Evolutionary conservation across 352 stramenopile species (phyloP), one percentile per base, ranked within the genome.

Genomic region (Phytophthora crassamura): DNA sequence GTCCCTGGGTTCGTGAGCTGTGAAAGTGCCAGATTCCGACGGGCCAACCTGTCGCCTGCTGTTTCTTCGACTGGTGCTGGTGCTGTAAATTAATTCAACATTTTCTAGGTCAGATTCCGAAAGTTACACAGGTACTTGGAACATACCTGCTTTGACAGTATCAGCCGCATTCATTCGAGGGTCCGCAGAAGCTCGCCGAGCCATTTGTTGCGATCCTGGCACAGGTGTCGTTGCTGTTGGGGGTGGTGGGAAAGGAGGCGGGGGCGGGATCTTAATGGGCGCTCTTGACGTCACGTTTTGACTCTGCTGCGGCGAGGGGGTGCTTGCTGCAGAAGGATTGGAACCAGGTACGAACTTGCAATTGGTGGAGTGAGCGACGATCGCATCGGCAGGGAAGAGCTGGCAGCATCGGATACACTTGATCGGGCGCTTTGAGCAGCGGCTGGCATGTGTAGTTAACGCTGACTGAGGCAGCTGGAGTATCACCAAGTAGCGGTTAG

Each of bases 341-440:
- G 33, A 34, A 12, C 32, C 38, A 10, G 74, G 72, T 2, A 83
- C 68, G 30, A 78, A 86, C 38, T 87, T 91, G 71, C 86, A 94
- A 36, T 62, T 86, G 0, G 78, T 91, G 7, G 82, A 90, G 54
- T 94, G 86, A 2, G 78, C 72, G 36, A 91, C 83, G 35, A 92
- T 92, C 15, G 77, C 67, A 49, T 94, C 86, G 0, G 86, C 83
- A 12, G 86, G 80, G 47, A 92, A 91, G 34, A 89, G 72, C 48
- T 94, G 79, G 32, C 78, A 90, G 59, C 86, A 94, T 16, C 86
- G 86, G 69, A 91, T 92, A 41, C 86, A 92, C 56, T 94, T 94
- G 60, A 94, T 92, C 3, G 84, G 84, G 3, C 86, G 80, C 64
- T 92, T 92, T 8, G 80, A 70, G 25, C 86, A 94, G 30, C 84